Evolutionary conservation across 495 filamentous ascomycete species (phyloP).

Genomic region (Penicillium taxi): DNA sequence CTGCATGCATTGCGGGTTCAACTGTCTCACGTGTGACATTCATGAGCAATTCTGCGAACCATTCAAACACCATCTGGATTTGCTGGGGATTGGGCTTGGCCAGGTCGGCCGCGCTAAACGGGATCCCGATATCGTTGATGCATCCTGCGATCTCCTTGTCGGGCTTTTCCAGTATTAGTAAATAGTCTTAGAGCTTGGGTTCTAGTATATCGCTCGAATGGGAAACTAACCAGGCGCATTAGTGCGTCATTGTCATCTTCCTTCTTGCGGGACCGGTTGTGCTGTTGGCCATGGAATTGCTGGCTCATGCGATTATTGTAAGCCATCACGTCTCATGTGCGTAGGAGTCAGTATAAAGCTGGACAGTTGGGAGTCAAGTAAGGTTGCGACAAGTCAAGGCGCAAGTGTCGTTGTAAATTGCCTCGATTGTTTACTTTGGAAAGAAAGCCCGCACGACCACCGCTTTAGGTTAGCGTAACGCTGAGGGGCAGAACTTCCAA

Average conservation of each 20-base stretch:
- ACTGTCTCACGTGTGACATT: constrained; percentile 84
- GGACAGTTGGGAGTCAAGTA: constrained; percentile 1
- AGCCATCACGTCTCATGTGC: constrained; percentile 21
- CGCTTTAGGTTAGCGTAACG: constrained; percentile 28
- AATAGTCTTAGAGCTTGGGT: background rate
- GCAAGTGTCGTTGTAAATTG: constrained; percentile 21
- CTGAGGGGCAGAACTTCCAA: constrained; percentile 25
- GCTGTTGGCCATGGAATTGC: constrained; percentile 48
- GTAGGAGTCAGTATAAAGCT: background rate
- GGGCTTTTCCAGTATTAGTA: constrained; percentile 35
- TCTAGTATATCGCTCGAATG: background rate
- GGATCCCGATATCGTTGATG: constrained; percentile 90
- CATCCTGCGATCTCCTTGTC: constrained; percentile 92
- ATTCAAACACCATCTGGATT: constrained; percentile 94
- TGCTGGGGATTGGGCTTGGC: constrained; percentile 88
- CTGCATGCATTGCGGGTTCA: constrained; percentile 88
- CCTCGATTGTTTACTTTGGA: constrained; percentile 31
- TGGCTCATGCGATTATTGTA: constrained; percentile 75
- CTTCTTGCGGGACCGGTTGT: constrained; percentile 58
- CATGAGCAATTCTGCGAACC: constrained; percentile 89
- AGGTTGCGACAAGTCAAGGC: constrained; percentile 1
- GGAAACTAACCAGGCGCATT: constrained; percentile 65
- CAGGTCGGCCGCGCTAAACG: constrained; percentile 79
- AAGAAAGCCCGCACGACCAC: constrained; percentile 24
- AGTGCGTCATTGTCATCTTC: constrained; percentile 78